These are phyloP conservation scores for Phytophthora palmivora DNA, from an alignment of 352 stramenopile species.

Conservation along the genomic window DNA sequence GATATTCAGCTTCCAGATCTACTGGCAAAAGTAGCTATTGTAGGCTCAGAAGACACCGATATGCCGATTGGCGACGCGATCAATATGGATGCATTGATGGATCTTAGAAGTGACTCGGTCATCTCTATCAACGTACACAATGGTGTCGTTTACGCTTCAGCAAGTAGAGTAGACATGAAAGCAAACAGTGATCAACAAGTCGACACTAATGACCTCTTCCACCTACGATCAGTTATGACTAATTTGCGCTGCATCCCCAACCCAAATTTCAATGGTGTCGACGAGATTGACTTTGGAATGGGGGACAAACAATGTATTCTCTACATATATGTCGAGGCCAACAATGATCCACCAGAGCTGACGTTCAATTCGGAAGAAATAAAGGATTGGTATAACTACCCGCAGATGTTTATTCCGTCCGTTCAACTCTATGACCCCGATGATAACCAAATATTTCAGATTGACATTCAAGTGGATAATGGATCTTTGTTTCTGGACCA, in stretches of 20 bases:
- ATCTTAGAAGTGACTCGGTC: not conserved
- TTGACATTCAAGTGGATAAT: constrained; percentile 40
- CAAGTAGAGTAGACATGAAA: constrained; percentile 6
- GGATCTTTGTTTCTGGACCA: constrained; percentile 31
- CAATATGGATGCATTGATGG: constrained; percentile 15
- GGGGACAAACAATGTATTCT: constrained; percentile 22
- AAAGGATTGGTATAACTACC: constrained; percentile 33
- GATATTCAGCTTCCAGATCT: constrained; percentile 14
- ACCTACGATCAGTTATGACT: constrained; percentile 14
- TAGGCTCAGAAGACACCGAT: constrained; percentile 23
- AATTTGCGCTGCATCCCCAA: constrained; percentile 29
- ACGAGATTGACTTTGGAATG: constrained; percentile 28
- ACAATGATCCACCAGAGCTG: constrained; percentile 37
- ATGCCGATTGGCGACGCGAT: constrained; percentile 21
- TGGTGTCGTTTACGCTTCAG: constrained; percentile 15
- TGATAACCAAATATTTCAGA: constrained; percentile 35
- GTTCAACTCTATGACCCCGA: constrained; percentile 48
- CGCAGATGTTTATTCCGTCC: constrained; percentile 41
- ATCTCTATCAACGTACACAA: constrained; percentile 24
- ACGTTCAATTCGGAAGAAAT: constrained; percentile 21
- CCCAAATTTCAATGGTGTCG: constrained; percentile 35
- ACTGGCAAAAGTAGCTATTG: constrained; percentile 13
- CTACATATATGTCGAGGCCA: constrained; percentile 45
- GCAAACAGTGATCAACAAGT: constrained; percentile 19
- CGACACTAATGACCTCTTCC: not conserved